phyloP scores from a whole-genome alignment of 2,329 filamentous ascomycete species.

The Penicillium sp. region DNA sequence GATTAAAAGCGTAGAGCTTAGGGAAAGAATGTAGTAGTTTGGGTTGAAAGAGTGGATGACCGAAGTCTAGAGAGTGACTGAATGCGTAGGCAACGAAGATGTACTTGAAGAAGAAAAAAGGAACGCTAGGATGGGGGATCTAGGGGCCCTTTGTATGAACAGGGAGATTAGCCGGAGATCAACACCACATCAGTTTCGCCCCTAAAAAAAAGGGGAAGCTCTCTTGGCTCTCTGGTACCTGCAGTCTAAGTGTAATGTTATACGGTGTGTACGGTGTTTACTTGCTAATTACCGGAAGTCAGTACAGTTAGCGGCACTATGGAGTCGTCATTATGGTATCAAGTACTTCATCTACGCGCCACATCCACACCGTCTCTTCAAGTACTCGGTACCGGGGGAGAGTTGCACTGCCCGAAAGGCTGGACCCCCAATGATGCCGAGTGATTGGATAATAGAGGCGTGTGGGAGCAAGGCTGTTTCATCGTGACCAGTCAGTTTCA shows the following conservation, averaged over 20 bases:
- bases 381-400: slow-evolving; percentile 4
- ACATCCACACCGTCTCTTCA: not conserved
- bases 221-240: not conserved
- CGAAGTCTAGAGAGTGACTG: slow-evolving; percentile 43
- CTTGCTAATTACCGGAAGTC: not conserved
- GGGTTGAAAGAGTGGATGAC: slow-evolving; percentile 31
- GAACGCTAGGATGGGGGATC: slow-evolving; percentile 25
- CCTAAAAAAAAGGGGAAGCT: slow-evolving; percentile 16
- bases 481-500: slow-evolving; percentile 6
- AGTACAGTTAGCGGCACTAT: not conserved
- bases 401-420: slow-evolving; percentile 13
- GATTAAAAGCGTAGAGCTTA: slow-evolving; percentile 28
- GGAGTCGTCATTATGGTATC: not conserved
- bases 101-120: slow-evolving; percentile 29
- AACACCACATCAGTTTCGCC: slow-evolving; percentile 11
- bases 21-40: slow-evolving; percentile 11
- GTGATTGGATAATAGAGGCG: slow-evolving; percentile 17
- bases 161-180: slow-evolving; percentile 41
- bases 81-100: slow-evolving; percentile 34
- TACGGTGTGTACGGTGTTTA: not conserved
- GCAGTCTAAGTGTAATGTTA: not conserved
- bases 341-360: not conserved
- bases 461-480: slow-evolving; percentile 8
- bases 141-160: slow-evolving; percentile 38
- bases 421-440: not conserved